Base-by-base conservation (phyloP, 805 yeast genomes). In the Jamesozyma piceae region DNA sequence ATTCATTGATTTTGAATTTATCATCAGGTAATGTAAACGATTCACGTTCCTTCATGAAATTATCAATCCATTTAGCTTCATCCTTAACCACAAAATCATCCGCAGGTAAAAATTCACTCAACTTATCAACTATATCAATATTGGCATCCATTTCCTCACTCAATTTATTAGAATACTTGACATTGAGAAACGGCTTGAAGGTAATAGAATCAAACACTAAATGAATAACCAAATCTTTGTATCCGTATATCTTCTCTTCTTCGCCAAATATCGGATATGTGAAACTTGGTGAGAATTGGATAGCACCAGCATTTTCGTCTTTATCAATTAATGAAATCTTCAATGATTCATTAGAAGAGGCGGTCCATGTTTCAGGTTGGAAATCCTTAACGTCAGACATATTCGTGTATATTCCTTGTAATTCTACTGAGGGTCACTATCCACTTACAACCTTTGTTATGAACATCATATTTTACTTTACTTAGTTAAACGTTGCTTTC, bases 181-280 rank as follows among this genome's bases (percentile, higher is more conserved):
- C 76, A 41, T 75, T 77, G 40, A 87, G 63, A 41, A 82, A 77
- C 10, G 97, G 95, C 35, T 74, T 68, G 57, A 89, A 75, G 0
- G 92, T 80, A 37, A 71, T 66, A 31, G 82, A 75, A 57, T 89
- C 95, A 59, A 85, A 85, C 15, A 82, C 77, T 31, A 82, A 58
- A 50, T 76, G 74, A 29, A 92, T 77, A 27, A 69, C 68, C 30
- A 89, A 67, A 51, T 77, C 82, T 49, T 80, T 73, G 59, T 77
- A 92, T 2, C 98, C 98, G 55, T 80, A 86, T 1, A 92, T 79
- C 42, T 80, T 80, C 57, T 92, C 98, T 1, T 87, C 73, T 38
- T 88, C 95, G 5, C 97, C 97, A 68, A 77, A 92, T 10, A 92
- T 82, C 2, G 97, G 95, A 60, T 92, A 92, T 1, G 97, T 90